Base-by-base conservation (phyloP, 2,329 filamentous ascomycete species). In the Fusarium kyushuense region DNA sequence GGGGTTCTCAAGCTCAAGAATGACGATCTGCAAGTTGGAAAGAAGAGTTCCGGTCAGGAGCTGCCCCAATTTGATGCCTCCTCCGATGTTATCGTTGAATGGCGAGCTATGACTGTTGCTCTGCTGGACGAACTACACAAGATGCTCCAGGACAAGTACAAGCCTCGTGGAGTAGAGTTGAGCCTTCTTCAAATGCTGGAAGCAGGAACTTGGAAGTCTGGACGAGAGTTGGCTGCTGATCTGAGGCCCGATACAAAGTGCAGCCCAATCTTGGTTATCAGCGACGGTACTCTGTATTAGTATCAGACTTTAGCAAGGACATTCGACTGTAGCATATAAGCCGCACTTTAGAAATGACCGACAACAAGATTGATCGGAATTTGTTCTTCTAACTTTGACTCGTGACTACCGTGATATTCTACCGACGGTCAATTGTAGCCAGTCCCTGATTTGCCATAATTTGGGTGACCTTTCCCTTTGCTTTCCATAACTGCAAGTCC, bases 161-260 rank as follows among this genome's bases (percentile, higher is more conserved):
- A 3, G 71, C 80, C 6, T 63, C 75, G 32, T 0, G 53, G 65
- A 0, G 49, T 64, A 0, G 35, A 5, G 0, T 54, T 87, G 53
- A 82, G 72, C 40, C 78, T 87, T 75, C 79, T 84, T 1, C 85
- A 87, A 72, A 75, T 86, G 67, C 69, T 87, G 2, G 84, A 87
- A 57, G 84, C 84, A 7, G 85, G 84, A 1, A 83, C 82, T 3
- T 87, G 84, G 84, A 87, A 87, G 65, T 91, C 90, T 70, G 92
- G 92, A 56, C 86, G 92, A 77, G 92, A 95, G 80, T 84, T 95
- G 73, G 92, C 92, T 49, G 92, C 94, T 76, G 89, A 93, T 57
- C 90, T 87, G 43, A 84, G 92, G 58, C 92, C 92, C 17, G 90
- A 92, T 73, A 95, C 92, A 14, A 93, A 91, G 80, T 91, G 92